These are phyloP conservation scores for Tulasnella sp. DNA, from an alignment of 768 basidiomycete genomes.

Conservation along the genomic window DNA sequence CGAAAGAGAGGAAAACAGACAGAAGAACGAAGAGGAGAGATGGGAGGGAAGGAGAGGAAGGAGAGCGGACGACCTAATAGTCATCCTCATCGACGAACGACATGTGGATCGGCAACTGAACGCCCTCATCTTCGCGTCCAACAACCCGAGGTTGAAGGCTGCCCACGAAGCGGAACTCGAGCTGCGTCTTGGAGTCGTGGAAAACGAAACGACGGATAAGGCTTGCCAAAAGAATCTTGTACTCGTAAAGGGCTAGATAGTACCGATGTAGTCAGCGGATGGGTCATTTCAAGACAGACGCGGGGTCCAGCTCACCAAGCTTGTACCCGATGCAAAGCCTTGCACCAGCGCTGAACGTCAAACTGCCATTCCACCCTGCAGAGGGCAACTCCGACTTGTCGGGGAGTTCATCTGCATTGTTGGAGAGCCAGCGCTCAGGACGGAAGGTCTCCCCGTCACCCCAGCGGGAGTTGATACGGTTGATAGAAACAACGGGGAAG, in stretches of 20 bases:
- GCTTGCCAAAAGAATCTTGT: constrained; percentile 4
- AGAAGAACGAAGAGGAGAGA: not conserved
- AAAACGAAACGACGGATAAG: constrained; percentile 6
- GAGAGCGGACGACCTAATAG: not conserved
- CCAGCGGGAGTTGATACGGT: constrained; percentile 9
- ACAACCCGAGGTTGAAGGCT: constrained; percentile 9
- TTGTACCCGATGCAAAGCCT: constrained; percentile 17
- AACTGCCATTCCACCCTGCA: constrained; percentile 11
- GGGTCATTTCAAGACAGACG: not conserved
- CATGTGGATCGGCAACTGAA: constrained; percentile 11
- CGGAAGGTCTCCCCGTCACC: constrained; percentile 13
- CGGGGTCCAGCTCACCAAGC: not conserved
- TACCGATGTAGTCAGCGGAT: not conserved
- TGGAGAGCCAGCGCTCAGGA: constrained; percentile 14
- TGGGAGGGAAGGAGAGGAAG: not conserved
- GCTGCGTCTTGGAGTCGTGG: not conserved
- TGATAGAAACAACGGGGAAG: constrained; percentile 14
- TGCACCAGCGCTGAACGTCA: constrained; percentile 13
- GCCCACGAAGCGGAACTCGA: constrained; percentile 11
- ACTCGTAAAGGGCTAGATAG: constrained; percentile 4
- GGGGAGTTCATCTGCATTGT: constrained; percentile 4
- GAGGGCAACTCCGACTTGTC: not conserved
- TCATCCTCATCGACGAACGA: constrained; percentile 9
- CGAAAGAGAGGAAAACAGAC: not conserved
- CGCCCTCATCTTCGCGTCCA: constrained; percentile 11